Base-by-base conservation (phyloP, 2,329 filamentous ascomycete genomes). In the Cladosporium oxysporum region DNA sequence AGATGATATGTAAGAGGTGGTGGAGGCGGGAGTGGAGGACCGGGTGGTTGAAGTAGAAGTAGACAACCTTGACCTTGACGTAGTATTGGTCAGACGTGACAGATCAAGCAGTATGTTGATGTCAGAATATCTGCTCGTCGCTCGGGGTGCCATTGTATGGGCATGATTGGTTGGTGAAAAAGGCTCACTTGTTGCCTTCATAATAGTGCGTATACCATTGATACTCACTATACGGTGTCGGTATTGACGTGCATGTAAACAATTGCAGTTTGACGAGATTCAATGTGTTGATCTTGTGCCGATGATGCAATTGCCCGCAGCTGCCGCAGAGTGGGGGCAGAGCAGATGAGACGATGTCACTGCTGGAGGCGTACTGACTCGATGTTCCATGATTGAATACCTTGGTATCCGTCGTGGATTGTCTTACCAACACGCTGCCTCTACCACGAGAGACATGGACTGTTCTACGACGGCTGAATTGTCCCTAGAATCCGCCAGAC, bases 11-110 rank as follows among this genome's bases (percentile, higher is more conserved):
- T 26, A 26, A 3, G 23, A 26, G 23, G 23, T 26, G 16, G 55
- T 58, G 33, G 55, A 41, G 23, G 33, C 14, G n/a, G 31, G 26
- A 12, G 7, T 55, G 52, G 52, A 31, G 52, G 29, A 33, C n/a
- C 52, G 52, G 52, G 28, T 33, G 21, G 29, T 12, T 55, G 3
- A 33, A 55, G 52, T 18, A 55, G 52, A 31, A 55, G 52, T 29
- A 55, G 23, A 33, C 52, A 33, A 55, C 52, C 52, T 55, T 33
- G 52, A 55, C 52, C 28, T 55, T 55, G 52, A 47, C 41, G 41
- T 47, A 28, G 50, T 16, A 31, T 55, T 55, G 52, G 52, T 55
- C 52, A 55, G 28, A 29, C 31, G 28, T 55, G 52, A 55, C 52
- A 21, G 18, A 33, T 11, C 52, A 55, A 23, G n/a, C 10, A 12